Evolutionary conservation across 257 asterid species (phyloP), one percentile per base, ranked within the genome.

Genomic region (Solanum lycopersicoides): DNA sequence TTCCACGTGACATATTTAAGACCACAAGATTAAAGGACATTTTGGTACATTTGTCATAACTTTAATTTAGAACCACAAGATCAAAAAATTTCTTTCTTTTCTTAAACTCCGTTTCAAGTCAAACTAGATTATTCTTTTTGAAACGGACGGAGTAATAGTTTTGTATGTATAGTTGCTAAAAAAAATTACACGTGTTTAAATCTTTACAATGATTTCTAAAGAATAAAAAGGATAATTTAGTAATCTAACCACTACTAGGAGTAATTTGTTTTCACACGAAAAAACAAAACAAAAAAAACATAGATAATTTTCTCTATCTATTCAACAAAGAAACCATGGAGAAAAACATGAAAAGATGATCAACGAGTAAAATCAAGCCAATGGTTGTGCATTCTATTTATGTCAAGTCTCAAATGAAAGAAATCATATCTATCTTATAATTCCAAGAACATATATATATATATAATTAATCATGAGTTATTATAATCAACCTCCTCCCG

Each of bases 401-500:
- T 50, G 12, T 42, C 35, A 74, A 21, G 15, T 50, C 85, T 30
- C 69, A 18, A 28, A 80, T 11, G 15, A 50, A 50, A 50, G 85
- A 82, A 50, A 18, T 16, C 28, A 82, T 50, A 68, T 28, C 39
- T 68, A 30, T 28, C 30, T 9, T 37, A 16, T 28, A 45, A 80
- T 47, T 80, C 10, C 7, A 50, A 30, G 30, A 30, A 30, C 21
- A 50, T 16, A 47, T 44, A 23, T 9, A 23, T 9, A 45, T 47
- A 50, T 18, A 16, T 66, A 35, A 76, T 68, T 45, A 50, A 73
- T 41, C 75, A 90, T 91, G 93, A 90, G 91, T 86, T 90, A 91
- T 86, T 90, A 91, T 86, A 85, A 91, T 88, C 89, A 90, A 25
- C 90, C 84, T 32, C 91, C 93, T 13, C 93, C 93, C 2, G 91